Conservation (phyloP, 805 yeast species). For the Teunomyces funiuensis region DNA sequence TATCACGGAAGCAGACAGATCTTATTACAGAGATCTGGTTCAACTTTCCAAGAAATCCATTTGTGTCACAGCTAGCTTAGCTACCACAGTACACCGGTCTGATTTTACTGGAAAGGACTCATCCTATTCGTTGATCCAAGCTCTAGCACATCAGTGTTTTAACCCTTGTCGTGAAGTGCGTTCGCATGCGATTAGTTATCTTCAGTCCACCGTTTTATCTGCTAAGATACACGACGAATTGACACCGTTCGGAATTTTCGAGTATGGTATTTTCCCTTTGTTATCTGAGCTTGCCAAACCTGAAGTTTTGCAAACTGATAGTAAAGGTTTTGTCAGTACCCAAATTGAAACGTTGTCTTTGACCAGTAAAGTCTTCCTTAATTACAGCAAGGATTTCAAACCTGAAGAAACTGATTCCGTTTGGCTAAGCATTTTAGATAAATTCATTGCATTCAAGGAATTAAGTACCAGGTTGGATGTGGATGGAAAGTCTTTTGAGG, state of each 20-base stretch:
- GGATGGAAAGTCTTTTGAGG: slow-evolving; percentile 19
- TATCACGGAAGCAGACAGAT: neutral
- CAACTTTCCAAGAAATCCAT: slow-evolving; percentile 62
- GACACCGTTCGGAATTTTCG: slow-evolving; percentile 59
- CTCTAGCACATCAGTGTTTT: slow-evolving; percentile 83
- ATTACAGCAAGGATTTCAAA: slow-evolving; percentile 28
- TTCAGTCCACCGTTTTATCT: slow-evolving; percentile 55
- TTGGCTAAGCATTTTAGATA: slow-evolving; percentile 39
- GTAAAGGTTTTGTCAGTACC: slow-evolving; percentile 60
- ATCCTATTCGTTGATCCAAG: slow-evolving; percentile 69
- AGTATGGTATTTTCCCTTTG: slow-evolving; percentile 73
- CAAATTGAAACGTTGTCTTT: slow-evolving; percentile 66
- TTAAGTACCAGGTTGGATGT: slow-evolving; percentile 16
- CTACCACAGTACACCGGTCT: slow-evolving; percentile 32
- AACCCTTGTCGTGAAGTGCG: slow-evolving; percentile 84
- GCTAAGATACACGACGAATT: slow-evolving; percentile 35
- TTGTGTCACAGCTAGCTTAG: slow-evolving; percentile 54
- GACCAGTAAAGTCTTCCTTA: slow-evolving; percentile 55
- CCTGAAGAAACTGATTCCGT: slow-evolving; percentile 22
- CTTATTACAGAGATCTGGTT: slow-evolving; percentile 32
- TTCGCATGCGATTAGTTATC: slow-evolving; percentile 57
- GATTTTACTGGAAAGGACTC: slow-evolving; percentile 36
- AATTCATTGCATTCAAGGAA: slow-evolving; percentile 27
- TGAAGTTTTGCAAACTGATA: slow-evolving; percentile 58
- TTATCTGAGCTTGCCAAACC: slow-evolving; percentile 65